These are phyloP conservation scores for Neonectria ditissima DNA, from an alignment of 2,329 filamentous ascomycete species.

Conservation along the genomic window DNA sequence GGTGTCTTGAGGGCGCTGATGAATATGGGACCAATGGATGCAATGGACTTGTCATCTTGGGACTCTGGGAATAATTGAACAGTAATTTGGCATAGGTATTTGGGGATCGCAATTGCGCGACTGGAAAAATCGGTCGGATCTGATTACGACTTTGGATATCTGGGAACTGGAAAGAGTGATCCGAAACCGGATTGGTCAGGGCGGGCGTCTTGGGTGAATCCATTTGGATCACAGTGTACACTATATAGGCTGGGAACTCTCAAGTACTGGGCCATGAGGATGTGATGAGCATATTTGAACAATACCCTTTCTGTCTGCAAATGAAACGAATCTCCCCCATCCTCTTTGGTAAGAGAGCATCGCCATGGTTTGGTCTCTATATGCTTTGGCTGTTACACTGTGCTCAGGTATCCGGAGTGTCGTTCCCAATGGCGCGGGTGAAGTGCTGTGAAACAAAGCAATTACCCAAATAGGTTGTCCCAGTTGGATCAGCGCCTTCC, in stretches of 20 bases:
- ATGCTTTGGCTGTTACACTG: no score
- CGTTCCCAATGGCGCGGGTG: not conserved
- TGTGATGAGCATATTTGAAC: constrained; percentile 28
- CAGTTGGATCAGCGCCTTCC: no score
- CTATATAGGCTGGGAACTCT: constrained; percentile 33
- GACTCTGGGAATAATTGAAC: constrained; percentile 51
- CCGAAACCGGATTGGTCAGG: constrained; percentile 13
- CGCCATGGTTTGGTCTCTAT: no score
- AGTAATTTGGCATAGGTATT: constrained; percentile 13
- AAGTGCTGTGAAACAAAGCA: no score
- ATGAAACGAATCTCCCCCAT: constrained; percentile 34
- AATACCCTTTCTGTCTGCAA: constrained; percentile 36
- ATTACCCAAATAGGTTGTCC: no score
- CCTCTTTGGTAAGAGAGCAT: no score
- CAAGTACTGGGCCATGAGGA: constrained; percentile 22
- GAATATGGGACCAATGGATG: constrained; percentile 70
- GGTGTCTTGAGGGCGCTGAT: constrained; percentile 68
- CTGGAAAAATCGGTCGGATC: constrained; percentile 3
- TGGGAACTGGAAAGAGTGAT: constrained; percentile 24
- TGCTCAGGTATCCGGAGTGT: no score
- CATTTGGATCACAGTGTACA: constrained; percentile 29
- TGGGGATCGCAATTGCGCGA: not conserved
- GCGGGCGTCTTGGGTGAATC: constrained; percentile 32
- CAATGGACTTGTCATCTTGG: constrained; percentile 67
- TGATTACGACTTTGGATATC: constrained; percentile 9